These are phyloP conservation scores for Toxoplasma gondii DNA, from an alignment of 169 alveolate genomes.

Conservation along the genomic window DNA sequence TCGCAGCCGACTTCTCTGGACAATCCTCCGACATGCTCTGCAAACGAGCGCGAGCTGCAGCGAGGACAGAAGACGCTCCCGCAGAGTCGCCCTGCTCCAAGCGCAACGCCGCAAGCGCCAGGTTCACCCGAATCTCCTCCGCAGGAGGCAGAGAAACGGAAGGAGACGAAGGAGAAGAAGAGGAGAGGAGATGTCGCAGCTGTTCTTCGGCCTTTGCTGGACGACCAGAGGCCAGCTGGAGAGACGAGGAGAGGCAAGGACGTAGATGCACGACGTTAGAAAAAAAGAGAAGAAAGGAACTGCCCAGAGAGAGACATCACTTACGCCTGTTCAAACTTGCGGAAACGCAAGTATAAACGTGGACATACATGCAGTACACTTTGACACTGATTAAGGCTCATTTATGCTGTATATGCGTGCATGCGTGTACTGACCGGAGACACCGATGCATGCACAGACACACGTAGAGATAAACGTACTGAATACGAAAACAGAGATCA, in stretches of 20 bases:
- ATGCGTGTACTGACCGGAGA: too few relatives aligned
- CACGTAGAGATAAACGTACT: too few relatives aligned
- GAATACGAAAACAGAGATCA: too few relatives aligned
- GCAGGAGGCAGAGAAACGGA: background rate
- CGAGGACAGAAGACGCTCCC: background rate
- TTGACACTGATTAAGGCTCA: too few relatives aligned
- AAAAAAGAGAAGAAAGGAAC: background rate
- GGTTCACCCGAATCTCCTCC: background rate
- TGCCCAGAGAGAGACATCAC: background rate
- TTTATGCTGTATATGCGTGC: too few relatives aligned
- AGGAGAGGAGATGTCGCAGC: background rate
- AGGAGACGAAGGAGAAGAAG: background rate
- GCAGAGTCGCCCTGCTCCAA: background rate
- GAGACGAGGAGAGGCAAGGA: background rate
- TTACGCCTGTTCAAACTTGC: too few relatives aligned
- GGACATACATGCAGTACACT: too few relatives aligned
- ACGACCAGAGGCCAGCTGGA: constrained; percentile 14
- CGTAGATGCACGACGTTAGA: background rate
- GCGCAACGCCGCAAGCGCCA: constrained; percentile 10
- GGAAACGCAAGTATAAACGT: too few relatives aligned
- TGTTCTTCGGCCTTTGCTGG: constrained; percentile 22
- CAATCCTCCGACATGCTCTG: background rate
- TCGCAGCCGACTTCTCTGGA: background rate
- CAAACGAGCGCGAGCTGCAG: background rate
- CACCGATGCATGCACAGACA: too few relatives aligned